Evolutionary conservation across 441 rosid genomes (phyloP).

Genomic region (Metrosideros polymorpha): DNA sequence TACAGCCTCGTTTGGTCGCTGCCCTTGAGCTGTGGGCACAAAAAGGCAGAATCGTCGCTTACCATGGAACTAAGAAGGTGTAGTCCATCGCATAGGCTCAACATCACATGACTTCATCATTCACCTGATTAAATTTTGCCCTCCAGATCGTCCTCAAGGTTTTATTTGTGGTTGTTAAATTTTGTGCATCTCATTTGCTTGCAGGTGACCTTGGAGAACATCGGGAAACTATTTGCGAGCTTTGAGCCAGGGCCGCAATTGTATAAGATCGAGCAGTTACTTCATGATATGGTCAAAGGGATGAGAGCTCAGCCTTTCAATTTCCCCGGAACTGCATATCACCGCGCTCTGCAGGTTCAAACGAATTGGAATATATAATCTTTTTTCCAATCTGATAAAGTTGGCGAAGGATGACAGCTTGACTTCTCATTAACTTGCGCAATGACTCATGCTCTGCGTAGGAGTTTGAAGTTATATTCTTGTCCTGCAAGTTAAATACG

Average conservation of each 20-base stretch:
- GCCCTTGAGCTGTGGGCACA: constrained; percentile 28
- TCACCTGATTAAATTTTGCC: neutral
- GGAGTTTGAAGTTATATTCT: constrained; percentile 8
- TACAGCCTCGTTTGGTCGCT: constrained; percentile 18
- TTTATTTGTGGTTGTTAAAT: neutral
- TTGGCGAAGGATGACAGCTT: neutral
- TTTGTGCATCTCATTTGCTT: neutral
- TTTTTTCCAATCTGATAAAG: neutral
- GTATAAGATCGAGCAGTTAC: constrained; percentile 5
- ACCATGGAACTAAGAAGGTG: constrained; percentile 16
- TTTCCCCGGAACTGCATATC: constrained; percentile 28
- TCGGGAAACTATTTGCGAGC: constrained; percentile 26
- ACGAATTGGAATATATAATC: neutral
- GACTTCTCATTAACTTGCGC: neutral
- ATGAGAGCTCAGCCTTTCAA: constrained; percentile 26
- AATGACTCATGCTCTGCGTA: neutral
- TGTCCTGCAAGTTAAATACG: neutral
- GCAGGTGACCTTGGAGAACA: constrained; percentile 27
- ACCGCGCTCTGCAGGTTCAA: constrained; percentile 18
- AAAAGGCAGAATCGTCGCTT: constrained; percentile 10
- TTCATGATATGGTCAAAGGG: constrained; percentile 16
- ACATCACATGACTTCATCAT: neutral
- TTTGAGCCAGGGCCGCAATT: constrained; percentile 25
- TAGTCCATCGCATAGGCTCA: neutral
- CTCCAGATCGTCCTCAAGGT: neutral